These are phyloP conservation scores for Coemansia brasiliensis DNA, from an alignment of 192 early-diverging fungal genomes.

Conservation along the genomic window DNA sequence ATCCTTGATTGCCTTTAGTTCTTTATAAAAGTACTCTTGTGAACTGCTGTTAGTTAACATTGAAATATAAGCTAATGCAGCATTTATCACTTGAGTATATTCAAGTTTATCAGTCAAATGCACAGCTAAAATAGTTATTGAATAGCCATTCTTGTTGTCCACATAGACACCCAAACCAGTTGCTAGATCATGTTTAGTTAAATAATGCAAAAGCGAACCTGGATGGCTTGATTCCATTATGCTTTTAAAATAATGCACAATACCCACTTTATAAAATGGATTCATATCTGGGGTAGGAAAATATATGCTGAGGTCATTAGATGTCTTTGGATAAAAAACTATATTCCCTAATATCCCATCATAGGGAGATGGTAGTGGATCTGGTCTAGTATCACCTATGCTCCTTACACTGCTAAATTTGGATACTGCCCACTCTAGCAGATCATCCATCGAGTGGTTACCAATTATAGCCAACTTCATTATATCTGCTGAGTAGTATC, in stretches of 20 bases:
- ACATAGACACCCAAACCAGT: constrained; percentile 13
- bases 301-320: constrained; percentile 65
- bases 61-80: constrained; percentile 32
- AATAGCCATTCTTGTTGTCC: background rate
- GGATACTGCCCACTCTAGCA: constrained; percentile 73
- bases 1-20: constrained; percentile 20
- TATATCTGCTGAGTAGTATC: constrained; percentile 89
- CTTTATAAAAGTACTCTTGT: constrained; percentile 30
- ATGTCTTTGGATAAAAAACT: constrained; percentile 68
- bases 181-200: constrained; percentile 87
- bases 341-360: constrained; percentile 64
- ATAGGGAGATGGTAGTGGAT: constrained; percentile 67
- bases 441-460: constrained; percentile 70
- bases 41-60: constrained; percentile 19
- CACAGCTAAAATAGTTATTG: background rate
- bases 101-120: constrained; percentile 22
- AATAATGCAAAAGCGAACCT: constrained; percentile 78
- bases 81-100: constrained; percentile 26
- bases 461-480: constrained; percentile 91
- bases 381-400: constrained; percentile 62
- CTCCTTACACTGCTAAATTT: constrained; percentile 77
- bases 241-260: constrained; percentile 68
- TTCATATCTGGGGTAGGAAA: constrained; percentile 81
- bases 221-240: constrained; percentile 77
- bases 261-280: constrained; percentile 51